Evolutionary conservation across 2,329 filamentous ascomycete genomes (phyloP).

Genomic region (Pseudocercospora musae): DNA sequence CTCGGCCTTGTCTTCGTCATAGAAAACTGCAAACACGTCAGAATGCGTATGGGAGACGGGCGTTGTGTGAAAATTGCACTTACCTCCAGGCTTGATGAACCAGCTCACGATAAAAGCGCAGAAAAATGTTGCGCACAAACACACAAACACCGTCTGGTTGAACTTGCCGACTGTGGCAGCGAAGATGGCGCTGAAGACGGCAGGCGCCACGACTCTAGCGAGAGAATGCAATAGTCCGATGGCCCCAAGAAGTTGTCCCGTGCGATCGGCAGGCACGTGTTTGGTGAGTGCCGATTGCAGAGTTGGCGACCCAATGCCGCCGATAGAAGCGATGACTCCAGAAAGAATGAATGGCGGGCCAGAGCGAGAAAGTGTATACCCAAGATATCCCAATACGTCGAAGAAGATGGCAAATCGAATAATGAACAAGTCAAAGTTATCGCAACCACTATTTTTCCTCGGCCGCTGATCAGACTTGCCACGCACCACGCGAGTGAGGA

Average conservation of each 20-base stretch:
- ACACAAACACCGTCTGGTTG: constrained; percentile 79
- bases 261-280: constrained; percentile 76
- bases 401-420: constrained; percentile 72
- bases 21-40: constrained; percentile 15
- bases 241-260: constrained; percentile 85
- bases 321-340: constrained; percentile 70
- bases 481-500: constrained; percentile 73
- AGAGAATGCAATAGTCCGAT: constrained; percentile 82
- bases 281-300: constrained; percentile 84
- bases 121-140: constrained; percentile 64
- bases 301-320: constrained; percentile 81
- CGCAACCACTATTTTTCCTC: constrained; percentile 64
- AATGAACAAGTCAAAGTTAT: constrained; percentile 71
- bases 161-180: constrained; percentile 73
- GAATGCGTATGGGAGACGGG: background rate
- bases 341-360: constrained; percentile 65
- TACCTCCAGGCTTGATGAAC: constrained; percentile 71
- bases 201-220: constrained; percentile 72
- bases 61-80: constrained; percentile 40
- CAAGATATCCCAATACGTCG: constrained; percentile 71
- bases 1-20: constrained; percentile 19
- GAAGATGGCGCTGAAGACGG: constrained; percentile 83
- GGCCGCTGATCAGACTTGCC: constrained; percentile 43
- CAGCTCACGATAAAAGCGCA: constrained; percentile 64
- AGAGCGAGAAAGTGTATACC: constrained; percentile 66